Base-by-base conservation (phyloP, 768 basidiomycete species). In the Calvatia gigantea region DNA sequence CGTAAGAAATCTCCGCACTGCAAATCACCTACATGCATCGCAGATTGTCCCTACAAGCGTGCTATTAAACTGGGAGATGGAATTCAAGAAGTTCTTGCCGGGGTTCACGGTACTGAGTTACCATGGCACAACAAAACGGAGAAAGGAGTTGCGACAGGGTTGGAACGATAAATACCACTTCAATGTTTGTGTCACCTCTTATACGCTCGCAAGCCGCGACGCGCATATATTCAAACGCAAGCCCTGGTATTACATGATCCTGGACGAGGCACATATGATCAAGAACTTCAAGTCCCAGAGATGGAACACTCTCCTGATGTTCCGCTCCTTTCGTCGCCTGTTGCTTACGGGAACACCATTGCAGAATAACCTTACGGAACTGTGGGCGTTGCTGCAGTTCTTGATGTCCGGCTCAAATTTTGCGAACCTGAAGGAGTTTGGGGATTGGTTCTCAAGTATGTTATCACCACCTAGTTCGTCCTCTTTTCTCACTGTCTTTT, bases 231-330 rank as follows among this genome's bases (percentile, higher is more conserved):
- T 96, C 76, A 91, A 91, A 69, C 85, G 94, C 39, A 95, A 93
- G 72, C 75, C 82, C 46, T 96, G 94, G 94, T 92, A 94, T 66
- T 97, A 97, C 64, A 91, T 97, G 88, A 85, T 97, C 52, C 83
- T 97, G 4, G 94, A 97, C 66, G 94, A 97, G 70, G 94, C 94
- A 6, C 94, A 97, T 66, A 96, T 95, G 85, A 94, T 97, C 83
- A 95, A 95, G 74, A 97, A 97, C 68, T 96, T 95, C 75, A 86
- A 86, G 65, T 92, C 90, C 0, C 92, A 97, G 67, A 81, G 94
- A 33, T 97, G 94, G 94, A 92, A 91, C 63, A 92, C 86, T 28
- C 71, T 97, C 8, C 78, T 96, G 11, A 89, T 91, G 80, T 95
- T 96, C 70, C 81, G 87, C 28, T 89, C 88, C 8, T 89, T 88